Evolutionary conservation across 768 basidiomycete species (phyloP).

Genomic region (Gymnopilus junonius): DNA sequence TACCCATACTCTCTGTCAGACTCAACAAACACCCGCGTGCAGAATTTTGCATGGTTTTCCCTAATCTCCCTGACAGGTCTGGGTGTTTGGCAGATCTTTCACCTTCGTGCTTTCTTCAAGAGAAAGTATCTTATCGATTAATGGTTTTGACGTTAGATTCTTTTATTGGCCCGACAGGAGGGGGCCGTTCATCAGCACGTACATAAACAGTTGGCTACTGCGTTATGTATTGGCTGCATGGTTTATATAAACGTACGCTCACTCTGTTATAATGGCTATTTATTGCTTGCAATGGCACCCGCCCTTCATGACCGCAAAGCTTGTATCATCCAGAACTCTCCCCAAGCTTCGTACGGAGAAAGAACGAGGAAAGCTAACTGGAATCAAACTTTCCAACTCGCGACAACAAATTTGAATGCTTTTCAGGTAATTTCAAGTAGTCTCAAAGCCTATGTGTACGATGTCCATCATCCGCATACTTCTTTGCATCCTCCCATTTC

Average conservation of each 20-base stretch:
- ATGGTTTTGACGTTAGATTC: neutral
- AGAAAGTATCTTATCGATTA: constrained; percentile 92
- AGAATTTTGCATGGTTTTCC: constrained; percentile 92
- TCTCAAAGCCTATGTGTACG: neutral
- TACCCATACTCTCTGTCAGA: constrained; percentile 47
- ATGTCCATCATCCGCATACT: constrained; percentile 4
- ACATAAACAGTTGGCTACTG: neutral
- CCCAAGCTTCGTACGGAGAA: too few relatives aligned
- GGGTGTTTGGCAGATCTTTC: constrained; percentile 95
- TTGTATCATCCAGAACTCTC: too few relatives aligned
- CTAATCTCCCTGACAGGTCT: constrained; percentile 76
- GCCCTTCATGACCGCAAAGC: too few relatives aligned
- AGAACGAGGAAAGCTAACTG: too few relatives aligned
- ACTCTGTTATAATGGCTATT: constrained; percentile 12
- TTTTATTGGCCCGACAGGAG: neutral
- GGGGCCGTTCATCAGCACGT: neutral
- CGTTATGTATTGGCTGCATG: constrained; percentile 14
- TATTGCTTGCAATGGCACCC: neutral
- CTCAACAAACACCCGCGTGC: constrained; percentile 90
- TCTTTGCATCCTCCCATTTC: constrained; percentile 14
- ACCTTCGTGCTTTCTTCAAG: constrained; percentile 95
- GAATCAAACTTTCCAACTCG: too few relatives aligned
- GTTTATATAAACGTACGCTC: constrained; percentile 15
- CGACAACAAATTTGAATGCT: neutral
- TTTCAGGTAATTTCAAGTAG: neutral